Base-by-base conservation (phyloP, 352 stramenopile species). In the Phytophthora hybrid region DNA sequence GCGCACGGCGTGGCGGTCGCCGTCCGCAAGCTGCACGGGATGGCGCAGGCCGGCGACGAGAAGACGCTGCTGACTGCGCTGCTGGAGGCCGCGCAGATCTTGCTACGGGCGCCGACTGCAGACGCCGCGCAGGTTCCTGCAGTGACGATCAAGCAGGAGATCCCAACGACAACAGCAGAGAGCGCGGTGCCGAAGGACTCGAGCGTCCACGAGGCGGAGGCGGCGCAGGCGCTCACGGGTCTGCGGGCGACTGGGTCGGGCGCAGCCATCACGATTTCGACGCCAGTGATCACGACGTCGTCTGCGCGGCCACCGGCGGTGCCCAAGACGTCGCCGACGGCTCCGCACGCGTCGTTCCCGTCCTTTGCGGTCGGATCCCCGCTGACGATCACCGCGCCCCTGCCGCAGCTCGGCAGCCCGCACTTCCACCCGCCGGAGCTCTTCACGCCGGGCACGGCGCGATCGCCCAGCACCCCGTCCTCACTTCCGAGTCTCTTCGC, bases 201-300 rank as follows among this genome's bases (percentile, higher is more conserved):
- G 13, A 73, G 66, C 13, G 70, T 62, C n/a, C 85, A 93, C 69
- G 87, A 94, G 62, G 81, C 82, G 37, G 84, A 86, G 31, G 87
- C 87, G 4, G 87, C 87, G 4, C 85, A 94, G 65, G 87, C 87
- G 59, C 82, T 94, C 41, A 94, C 87, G 34, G 87, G 87, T 23
- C 69, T 94, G 18, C 85, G 87, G n/a, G 75, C 65, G 13, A 71
- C 59, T 58, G 64, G 64, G 18, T 65, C 73, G 19, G 57, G 21
- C n/a, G 29, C 54, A 19, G 23, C 34, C 10, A 60, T 69, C 26
- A 67, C 46, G n/a, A 34, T n/a, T 1, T 41, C 57, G 51, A 47
- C 58, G 39, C 21, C 52, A 18, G 26, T 58, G 3, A 55, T 64
- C 26, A 66, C 70, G 21, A 63, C 71, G 19, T 69, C 74, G 29